A percentile compares a stretch with the other conserved stretches of the same genome.
Conservation (phyloP, 225 moss, liverwort and hornwort species). For the Thuidium tamariscinum region DNA sequence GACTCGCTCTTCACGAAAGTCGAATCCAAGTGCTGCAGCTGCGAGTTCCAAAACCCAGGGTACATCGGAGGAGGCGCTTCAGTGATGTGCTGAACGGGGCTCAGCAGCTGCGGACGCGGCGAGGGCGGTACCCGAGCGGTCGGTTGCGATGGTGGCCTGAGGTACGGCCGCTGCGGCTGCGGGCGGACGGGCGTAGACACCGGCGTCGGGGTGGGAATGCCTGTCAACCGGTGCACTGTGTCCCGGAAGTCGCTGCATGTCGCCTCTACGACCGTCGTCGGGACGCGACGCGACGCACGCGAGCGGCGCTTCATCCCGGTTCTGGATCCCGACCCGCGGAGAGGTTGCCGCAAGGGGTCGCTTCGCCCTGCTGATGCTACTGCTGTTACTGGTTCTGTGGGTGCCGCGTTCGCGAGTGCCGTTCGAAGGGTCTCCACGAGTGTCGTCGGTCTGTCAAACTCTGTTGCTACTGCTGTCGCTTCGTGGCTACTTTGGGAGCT, state of each 20-base stretch:
- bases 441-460: not conserved
- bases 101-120: not conserved
- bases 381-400: not conserved
- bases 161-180: not conserved
- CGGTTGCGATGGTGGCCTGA: not conserved
- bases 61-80: not conserved
- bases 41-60: not conserved
- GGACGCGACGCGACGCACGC: slow-evolving; percentile 7
- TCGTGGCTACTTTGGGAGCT: slow-evolving; percentile 20
- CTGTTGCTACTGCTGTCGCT: not conserved
- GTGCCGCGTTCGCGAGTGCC: not conserved
- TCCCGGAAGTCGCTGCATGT: slow-evolving; percentile 1
- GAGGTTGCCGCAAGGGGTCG: not conserved
- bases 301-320: slow-evolving; percentile 8
- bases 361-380: not conserved
- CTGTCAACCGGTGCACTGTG: slow-evolving; percentile 33
- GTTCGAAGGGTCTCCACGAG: slow-evolving; percentile 22
- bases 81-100: not conserved
- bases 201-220: not conserved
- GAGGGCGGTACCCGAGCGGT: not conserved
- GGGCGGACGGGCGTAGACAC: not conserved
- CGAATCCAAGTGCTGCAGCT: not conserved
- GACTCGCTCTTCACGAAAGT: not conserved
- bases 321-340: not conserved
- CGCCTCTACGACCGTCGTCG: slow-evolving; percentile 20